phyloP scores from a whole-genome alignment of 2,329 filamentous ascomycete genomes.

The Colletotrichum cereale region DNA sequence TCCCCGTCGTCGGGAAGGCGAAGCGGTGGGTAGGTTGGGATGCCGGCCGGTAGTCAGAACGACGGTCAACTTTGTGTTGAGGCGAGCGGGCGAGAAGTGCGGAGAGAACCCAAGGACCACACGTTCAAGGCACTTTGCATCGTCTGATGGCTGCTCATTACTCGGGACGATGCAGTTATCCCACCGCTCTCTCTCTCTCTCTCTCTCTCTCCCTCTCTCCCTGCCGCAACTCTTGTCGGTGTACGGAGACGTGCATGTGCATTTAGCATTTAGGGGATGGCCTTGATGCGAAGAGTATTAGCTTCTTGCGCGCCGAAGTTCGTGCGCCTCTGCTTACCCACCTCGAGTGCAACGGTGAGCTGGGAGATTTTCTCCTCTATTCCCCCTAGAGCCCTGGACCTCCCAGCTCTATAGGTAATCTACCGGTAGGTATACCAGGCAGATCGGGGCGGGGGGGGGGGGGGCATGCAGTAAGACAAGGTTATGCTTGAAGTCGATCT shows the following conservation, averaged over 20 bases:
- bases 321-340: constrained; percentile 15
- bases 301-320: constrained; percentile 8
- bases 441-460: constrained; percentile 7
- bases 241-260: constrained; percentile 30
- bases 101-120: background rate
- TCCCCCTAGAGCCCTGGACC: constrained; percentile 24
- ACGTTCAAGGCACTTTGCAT: constrained; percentile 20
- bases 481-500: constrained; percentile 40
- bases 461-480: constrained; percentile 24
- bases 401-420: constrained; percentile 12
- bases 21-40: constrained; percentile 3
- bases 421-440: too few species aligned
- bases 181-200: constrained; percentile 8
- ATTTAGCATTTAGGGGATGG: background rate
- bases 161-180: constrained; percentile 29
- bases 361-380: constrained; percentile 30
- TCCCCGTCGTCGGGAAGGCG: background rate
- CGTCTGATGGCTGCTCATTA: constrained; percentile 17
- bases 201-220: background rate
- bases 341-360: constrained; percentile 25
- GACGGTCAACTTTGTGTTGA: background rate
- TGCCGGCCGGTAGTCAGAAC: background rate
- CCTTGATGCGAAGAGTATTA: constrained; percentile 3
- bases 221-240: constrained; percentile 26
- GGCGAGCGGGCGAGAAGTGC: background rate